Percentiles rank a stretch among this genome's conserved stretches.
phyloP scores from a whole-genome alignment of 352 stramenopile species.

The Globisporangium paroecandrum region DNA sequence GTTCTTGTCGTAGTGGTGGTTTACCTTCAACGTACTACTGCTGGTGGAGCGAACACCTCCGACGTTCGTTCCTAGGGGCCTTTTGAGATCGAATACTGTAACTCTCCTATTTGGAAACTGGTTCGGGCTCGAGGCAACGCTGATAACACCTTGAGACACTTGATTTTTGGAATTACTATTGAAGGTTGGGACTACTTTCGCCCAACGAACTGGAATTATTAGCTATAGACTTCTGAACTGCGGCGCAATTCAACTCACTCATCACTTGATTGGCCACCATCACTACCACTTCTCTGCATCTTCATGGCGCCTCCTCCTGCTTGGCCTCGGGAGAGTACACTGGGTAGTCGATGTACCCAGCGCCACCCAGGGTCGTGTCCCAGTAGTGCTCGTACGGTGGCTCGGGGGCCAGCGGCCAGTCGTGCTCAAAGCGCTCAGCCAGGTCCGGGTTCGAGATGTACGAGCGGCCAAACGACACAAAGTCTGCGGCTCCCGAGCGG shows the following conservation, averaged over 20 bases:
- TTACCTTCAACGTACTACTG: too few relatives aligned
- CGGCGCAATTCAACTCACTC: not conserved
- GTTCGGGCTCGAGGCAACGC: not conserved
- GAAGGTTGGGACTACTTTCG: not conserved
- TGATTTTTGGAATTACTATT: not conserved
- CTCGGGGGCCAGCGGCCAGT: not conserved
- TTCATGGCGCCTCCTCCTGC: not conserved
- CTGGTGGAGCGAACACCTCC: too few relatives aligned
- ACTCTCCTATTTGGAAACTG: too few relatives aligned
- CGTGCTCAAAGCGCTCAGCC: not conserved
- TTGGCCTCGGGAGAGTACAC: not conserved
- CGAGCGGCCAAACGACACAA: not conserved
- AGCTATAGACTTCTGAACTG: not conserved
- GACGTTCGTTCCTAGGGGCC: too few relatives aligned
- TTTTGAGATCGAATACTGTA: too few relatives aligned
- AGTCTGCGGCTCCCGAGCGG: not conserved
- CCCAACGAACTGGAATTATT: not conserved
- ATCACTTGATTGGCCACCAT: too few relatives aligned
- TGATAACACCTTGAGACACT: not conserved
- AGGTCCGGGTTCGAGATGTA: slow-evolving; percentile 1
- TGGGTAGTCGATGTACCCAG: not conserved
- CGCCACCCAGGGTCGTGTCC: not conserved
- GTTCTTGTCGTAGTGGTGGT: not conserved
- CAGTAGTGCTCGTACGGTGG: not conserved
- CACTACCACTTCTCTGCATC: too few relatives aligned